Percentiles rank a stretch among this genome's conserved stretches.
phyloP scores from a whole-genome alignment of 345 rosid species.

The Syzygium aromaticum region DNA sequence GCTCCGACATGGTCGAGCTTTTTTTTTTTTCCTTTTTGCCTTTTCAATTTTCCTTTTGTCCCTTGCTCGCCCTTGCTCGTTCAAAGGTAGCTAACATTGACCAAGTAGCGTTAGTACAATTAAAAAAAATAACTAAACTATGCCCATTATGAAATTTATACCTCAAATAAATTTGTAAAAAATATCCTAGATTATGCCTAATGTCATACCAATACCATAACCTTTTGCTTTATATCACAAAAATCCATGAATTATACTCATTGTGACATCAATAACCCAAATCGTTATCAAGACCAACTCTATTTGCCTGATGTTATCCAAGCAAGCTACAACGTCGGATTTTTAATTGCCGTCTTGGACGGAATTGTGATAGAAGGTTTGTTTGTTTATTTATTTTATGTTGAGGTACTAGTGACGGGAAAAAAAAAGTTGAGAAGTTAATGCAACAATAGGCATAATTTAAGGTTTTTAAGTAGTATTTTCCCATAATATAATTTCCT shows the following conservation, averaged over 20 bases:
- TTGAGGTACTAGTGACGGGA: not conserved
- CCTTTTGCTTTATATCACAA: not conserved
- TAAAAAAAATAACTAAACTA: not conserved
- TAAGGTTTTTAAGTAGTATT: not conserved
- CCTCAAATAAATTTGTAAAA: not conserved
- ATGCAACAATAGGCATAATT: not conserved
- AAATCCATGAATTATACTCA: rapidly evolving
- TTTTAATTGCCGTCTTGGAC: not conserved
- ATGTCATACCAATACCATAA: not conserved
- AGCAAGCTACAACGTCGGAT: not conserved
- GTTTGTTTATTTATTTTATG: not conserved
- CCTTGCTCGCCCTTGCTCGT: not conserved
- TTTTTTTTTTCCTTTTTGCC: not conserved
- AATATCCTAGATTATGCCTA: not conserved
- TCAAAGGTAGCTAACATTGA: not conserved
- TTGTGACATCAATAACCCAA: not conserved
- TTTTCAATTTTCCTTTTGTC: not conserved
- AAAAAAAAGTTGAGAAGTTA: not conserved
- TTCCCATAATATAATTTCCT: not conserved
- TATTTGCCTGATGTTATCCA: not conserved
- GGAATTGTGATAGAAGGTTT: not conserved
- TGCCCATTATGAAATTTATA: not conserved
- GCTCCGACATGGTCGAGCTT: not conserved
- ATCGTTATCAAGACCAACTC: not conserved
- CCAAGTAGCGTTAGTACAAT: not conserved